Conservation (phyloP, 257 asterid genomes). For the Orobanche coerulescens region DNA sequence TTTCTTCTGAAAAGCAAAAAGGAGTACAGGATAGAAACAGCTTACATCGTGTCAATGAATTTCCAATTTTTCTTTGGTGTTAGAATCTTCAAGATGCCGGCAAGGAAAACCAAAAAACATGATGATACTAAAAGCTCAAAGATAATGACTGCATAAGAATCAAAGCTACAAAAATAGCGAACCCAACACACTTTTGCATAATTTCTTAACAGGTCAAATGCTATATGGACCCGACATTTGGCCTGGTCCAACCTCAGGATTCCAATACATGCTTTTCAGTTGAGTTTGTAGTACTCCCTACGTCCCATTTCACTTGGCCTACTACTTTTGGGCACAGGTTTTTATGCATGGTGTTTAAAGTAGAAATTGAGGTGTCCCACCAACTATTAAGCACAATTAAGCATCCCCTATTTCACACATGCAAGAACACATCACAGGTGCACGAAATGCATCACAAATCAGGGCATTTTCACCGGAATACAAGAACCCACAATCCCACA, state of each 20-base stretch:
- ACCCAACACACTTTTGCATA: neutral
- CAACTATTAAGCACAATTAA: too few relatives aligned
- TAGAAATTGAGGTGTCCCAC: too few relatives aligned
- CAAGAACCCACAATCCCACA: too few relatives aligned
- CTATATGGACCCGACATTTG: constrained; percentile 13
- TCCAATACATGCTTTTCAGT: neutral
- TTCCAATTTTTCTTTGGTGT: constrained; percentile 45
- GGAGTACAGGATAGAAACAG: constrained; percentile 19
- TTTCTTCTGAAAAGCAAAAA: constrained; percentile 16
- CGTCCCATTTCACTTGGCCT: too few relatives aligned
- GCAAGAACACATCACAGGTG: too few relatives aligned
- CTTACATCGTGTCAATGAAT: constrained; percentile 58
- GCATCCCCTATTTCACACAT: too few relatives aligned
- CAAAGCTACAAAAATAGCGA: neutral
- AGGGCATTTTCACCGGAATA: too few relatives aligned
- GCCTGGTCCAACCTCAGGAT: constrained; percentile 12
- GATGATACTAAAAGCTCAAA: constrained; percentile 1
- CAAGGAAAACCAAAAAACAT: constrained; percentile 23
- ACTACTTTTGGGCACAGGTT: too few relatives aligned
- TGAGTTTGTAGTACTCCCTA: too few relatives aligned
- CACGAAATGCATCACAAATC: too few relatives aligned
- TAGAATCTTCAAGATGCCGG: constrained; percentile 34
- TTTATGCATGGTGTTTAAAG: too few relatives aligned
- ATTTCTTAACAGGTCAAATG: constrained; percentile 1
- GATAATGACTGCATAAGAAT: neutral